Base-by-base conservation (phyloP, 305 asterid species). In the Fraxinus sp. region DNA sequence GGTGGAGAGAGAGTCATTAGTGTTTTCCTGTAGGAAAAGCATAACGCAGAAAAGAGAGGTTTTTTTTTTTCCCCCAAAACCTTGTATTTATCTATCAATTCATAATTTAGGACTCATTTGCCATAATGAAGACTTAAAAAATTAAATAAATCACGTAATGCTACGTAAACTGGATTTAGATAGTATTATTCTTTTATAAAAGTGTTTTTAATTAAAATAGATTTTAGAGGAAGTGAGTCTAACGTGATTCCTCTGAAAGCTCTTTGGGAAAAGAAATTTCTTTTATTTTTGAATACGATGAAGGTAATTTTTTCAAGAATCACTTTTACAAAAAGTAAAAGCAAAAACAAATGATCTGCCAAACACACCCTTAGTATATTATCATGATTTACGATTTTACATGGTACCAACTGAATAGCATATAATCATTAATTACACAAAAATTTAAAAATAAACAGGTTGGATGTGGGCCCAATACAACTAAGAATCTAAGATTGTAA, bases 11-110 rank as follows among this genome's bases (percentile, higher is more conserved):
- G 64, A 41, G 1, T 28, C 32, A 30, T 16, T 52, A n/a, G 26
- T 70, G 43, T 71, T 71, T 71, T 33, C 46, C 76, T 71, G 76
- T 71, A 16, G 74, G 46, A 55, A 55, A 55, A 55, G 66, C 66
- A 55, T 8, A 7, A 55, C 26, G 7, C 24, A n/a, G 10, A 55
- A 55, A 75, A 70, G 62, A 13, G 80, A 36, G 26, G 6, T 3
- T 55, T 6, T 5, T 6, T 55, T 71, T 73, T 35, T 22, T 26
- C 9, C 13, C 14, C 70, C 79, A 30, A 70, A 70, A 28, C 24
- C 39, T 70, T 30, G 4, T 30, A 28, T 30, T 4, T 70, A 30
- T 70, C 39, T 30, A n/a, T 13, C 75, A 11, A 0, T 70, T 11
- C 37, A 70, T 70, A 26, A 70, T 30, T 70, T n/a, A 52, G 22